A percentile compares a stretch with the other conserved stretches of the same genome.
phyloP scores from a whole-genome alignment of 2,329 filamentous ascomycete species.

The Aspergillus candidus region DNA sequence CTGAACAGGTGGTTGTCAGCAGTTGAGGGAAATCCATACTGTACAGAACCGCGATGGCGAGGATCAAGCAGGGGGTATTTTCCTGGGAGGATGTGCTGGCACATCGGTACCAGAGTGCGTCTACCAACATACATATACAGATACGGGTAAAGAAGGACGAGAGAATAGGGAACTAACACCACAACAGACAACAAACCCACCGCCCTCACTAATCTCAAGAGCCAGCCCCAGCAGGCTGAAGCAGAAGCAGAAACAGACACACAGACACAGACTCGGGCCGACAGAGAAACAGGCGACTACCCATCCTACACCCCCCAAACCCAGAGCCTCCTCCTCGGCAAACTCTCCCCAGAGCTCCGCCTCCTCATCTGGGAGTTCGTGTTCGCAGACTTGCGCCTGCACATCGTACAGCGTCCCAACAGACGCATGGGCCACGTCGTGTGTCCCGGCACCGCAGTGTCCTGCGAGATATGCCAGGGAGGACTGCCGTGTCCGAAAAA shows the following conservation, averaged over 20 bases:
- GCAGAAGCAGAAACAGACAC: no score
- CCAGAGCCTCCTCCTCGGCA: conserved; percentile 25
- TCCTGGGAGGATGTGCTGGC: conserved; percentile 38
- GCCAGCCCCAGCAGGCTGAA: conserved; percentile 4
- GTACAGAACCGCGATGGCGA: conserved; percentile 22
- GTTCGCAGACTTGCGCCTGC: conserved; percentile 26
- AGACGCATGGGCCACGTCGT: conserved; percentile 28
- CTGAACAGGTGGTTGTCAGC: neutral
- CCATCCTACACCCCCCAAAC: conserved; percentile 17
- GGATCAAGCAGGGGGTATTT: conserved; percentile 32
- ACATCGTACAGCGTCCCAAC: conserved; percentile 31
- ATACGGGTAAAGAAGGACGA: no score
- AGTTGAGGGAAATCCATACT: neutral
- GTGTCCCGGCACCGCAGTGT: conserved; percentile 19
- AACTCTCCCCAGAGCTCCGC: conserved; percentile 31
- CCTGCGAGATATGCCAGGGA: conserved; percentile 32
- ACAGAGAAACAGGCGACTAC: conserved; percentile 3
- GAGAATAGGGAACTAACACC: neutral
- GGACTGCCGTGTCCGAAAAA: conserved; percentile 23
- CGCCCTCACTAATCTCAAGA: conserved; percentile 13
- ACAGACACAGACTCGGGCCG: conserved; percentile 6
- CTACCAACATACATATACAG: neutral
- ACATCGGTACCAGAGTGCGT: conserved; percentile 36
- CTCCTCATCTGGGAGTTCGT: conserved; percentile 34
- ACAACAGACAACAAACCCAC: conserved; percentile 27